Evolutionary conservation across 1,284 basidiomycete species (phyloP).

Genomic region (Gastroboletus turbinatus): DNA sequence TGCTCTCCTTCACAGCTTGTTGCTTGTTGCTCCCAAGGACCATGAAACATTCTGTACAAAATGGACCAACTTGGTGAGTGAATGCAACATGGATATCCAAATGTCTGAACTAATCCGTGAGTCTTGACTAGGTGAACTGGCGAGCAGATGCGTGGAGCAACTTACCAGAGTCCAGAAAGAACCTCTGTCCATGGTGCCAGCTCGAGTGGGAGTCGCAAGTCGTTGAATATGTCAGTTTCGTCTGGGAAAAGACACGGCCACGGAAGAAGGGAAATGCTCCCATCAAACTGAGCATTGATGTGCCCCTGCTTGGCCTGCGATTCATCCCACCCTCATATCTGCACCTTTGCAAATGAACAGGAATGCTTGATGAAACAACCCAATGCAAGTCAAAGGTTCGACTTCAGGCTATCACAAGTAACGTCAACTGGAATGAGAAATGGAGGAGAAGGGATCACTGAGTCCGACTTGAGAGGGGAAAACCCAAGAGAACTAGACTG

Average conservation of each 20-base stretch:
- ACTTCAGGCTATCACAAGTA: no score
- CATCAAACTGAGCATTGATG: not conserved
- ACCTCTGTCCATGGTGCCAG: no score
- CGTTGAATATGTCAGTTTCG: conserved; percentile 20
- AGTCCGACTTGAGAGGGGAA: no score
- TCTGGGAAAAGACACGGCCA: conserved; percentile 6
- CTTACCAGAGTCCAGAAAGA: no score
- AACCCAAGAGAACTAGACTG: no score
- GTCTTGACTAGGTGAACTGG: no score
- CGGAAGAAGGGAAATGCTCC: not conserved
- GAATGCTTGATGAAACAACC: no score
- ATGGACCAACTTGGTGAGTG: not conserved
- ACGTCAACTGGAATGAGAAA: no score
- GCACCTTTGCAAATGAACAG: conserved; percentile 1
- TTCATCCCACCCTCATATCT: conserved; percentile 15
- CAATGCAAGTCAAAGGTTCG: no score
- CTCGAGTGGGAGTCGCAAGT: conserved; percentile 4
- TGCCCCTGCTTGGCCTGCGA: conserved; percentile 13
- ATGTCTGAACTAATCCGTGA: not conserved
- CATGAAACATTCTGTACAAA: not conserved
- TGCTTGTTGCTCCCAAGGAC: not conserved
- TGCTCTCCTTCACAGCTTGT: not conserved
- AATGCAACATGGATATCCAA: not conserved
- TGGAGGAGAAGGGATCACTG: no score
- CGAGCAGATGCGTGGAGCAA: no score